These are phyloP conservation scores for Ophiobolus disseminans DNA, from an alignment of 2,329 filamentous ascomycete genomes.

Conservation along the genomic window DNA sequence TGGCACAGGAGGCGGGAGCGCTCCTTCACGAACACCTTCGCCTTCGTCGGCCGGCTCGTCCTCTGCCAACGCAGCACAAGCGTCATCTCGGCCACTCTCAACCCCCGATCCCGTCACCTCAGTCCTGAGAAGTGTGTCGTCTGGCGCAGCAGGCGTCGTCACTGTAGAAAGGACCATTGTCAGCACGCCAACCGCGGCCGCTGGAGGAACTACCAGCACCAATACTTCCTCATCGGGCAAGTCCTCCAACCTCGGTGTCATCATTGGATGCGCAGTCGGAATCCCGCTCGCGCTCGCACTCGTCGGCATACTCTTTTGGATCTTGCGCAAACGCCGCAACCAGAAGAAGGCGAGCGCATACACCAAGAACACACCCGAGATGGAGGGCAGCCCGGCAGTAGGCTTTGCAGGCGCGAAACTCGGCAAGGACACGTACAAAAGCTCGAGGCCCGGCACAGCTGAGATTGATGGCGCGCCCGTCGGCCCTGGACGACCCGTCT, in stretches of 20 bases:
- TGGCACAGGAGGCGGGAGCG: conserved; percentile 15
- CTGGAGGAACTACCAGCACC: conserved; percentile 4
- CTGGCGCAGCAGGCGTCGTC: conserved; percentile 30
- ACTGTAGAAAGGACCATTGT: conserved; percentile 30
- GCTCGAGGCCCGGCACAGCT: conserved; percentile 24
- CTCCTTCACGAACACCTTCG: conserved; percentile 21
- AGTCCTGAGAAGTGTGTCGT: conserved; percentile 29
- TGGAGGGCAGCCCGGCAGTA: conserved; percentile 16
- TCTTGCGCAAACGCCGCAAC: conserved; percentile 40
- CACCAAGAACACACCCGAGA: conserved; percentile 22
- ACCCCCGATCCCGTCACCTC: conserved; percentile 31
- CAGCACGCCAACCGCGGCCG: conserved; percentile 20
- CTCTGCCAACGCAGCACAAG: neutral
- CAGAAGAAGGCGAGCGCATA: conserved; percentile 28
- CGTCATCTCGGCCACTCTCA: conserved; percentile 3
- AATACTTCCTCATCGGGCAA: conserved; percentile 8
- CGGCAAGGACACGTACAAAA: conserved; percentile 25
- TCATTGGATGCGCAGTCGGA: conserved; percentile 47
- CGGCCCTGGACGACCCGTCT: conserved; percentile 37
- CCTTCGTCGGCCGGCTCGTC: conserved; percentile 10
- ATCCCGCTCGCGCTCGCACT: conserved; percentile 44
- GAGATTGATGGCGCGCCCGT: conserved; percentile 40
- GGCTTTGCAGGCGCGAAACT: conserved; percentile 35
- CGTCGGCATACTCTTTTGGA: conserved; percentile 39
- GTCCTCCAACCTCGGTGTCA: conserved; percentile 36